Evolutionary conservation across 2,329 filamentous ascomycete species (phyloP), one percentile per base, ranked within the genome.

Genomic region (Exophiala bonariae): DNA sequence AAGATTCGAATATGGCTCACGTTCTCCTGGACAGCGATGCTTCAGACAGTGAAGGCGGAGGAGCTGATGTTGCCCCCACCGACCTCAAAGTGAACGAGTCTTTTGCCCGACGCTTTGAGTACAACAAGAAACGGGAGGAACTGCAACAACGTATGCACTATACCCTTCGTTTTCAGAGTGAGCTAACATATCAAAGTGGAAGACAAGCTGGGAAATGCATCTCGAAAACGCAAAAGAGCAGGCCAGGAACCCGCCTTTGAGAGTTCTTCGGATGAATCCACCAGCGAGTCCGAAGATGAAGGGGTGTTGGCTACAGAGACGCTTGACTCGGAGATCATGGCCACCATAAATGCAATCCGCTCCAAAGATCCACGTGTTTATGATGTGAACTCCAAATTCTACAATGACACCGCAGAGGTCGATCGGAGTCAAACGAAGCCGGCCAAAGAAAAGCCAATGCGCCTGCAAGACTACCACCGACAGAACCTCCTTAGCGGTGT

Each of bases 61-160:
- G 70, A 49, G 69, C 54, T 11, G 38, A 66, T 33, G 56, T 66
- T 19, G 51, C 65, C 18, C 61, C 54, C 49, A 57, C 65, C 30
- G 66, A 67, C 22, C 79, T 97, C 66, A 90, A 87, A 65, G 85
- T 99, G 69, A 97, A 99, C 68, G 77, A 90, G 65, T 89, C 95
- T 42, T 99, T 85, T 67, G 93, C 93, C 34, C 82, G 81, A 58
- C 80, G 89, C 32, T 97, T 96, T 61, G 93, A 99, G 68, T 80
- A 97, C 72, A 99, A 99, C 73, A 96, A 97, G 75, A 96, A 96
- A 73, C 82, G 92, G 48, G 91, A 95, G 64, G 93, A 99, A 66
- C 74, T 83, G 55, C 85, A 90, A 69, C 63, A 64, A 51, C 56
- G 65, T 69, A 66, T 52, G 63, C 59, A 14, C 23, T 5, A n/a